These are phyloP conservation scores for Artemisia annua DNA, from an alignment of 129 eudicot genomes.

Conservation along the genomic window DNA sequence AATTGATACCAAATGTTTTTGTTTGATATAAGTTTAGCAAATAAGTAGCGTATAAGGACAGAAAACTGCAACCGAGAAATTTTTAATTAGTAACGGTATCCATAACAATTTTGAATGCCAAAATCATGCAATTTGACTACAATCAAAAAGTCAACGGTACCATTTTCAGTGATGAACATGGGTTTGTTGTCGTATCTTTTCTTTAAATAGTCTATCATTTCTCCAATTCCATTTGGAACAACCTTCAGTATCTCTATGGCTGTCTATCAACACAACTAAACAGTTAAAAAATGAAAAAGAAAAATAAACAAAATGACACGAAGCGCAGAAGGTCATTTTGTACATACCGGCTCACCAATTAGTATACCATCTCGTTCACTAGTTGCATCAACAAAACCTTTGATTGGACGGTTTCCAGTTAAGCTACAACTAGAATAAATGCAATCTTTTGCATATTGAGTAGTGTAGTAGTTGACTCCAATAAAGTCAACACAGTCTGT, in stretches of 20 bases:
- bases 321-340: background rate
- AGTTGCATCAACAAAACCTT: constrained; percentile 34
- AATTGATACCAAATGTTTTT: background rate
- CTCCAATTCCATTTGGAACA: constrained; percentile 72
- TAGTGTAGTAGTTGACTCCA: constrained; percentile 64
- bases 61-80: constrained; percentile 18
- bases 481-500: constrained; percentile 54
- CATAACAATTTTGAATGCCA: background rate
- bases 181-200: constrained; percentile 69
- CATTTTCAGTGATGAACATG: constrained; percentile 80
- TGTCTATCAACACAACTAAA: constrained; percentile 29
- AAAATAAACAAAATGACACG: background rate
- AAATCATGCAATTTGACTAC: constrained; percentile 4
- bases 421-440: constrained; percentile 39
- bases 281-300: background rate
- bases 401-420: constrained; percentile 41
- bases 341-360: constrained; percentile 62
- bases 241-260: constrained; percentile 44
- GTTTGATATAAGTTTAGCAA: background rate
- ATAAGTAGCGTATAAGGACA: background rate
- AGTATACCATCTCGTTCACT: constrained; percentile 49
- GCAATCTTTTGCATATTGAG: constrained; percentile 64
- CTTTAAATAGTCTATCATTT: constrained; percentile 49
- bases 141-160: constrained; percentile 25
- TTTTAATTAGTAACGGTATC: background rate